phyloP scores from a whole-genome alignment of 768 basidiomycete genomes.

The Termitomyces sp. region DNA sequence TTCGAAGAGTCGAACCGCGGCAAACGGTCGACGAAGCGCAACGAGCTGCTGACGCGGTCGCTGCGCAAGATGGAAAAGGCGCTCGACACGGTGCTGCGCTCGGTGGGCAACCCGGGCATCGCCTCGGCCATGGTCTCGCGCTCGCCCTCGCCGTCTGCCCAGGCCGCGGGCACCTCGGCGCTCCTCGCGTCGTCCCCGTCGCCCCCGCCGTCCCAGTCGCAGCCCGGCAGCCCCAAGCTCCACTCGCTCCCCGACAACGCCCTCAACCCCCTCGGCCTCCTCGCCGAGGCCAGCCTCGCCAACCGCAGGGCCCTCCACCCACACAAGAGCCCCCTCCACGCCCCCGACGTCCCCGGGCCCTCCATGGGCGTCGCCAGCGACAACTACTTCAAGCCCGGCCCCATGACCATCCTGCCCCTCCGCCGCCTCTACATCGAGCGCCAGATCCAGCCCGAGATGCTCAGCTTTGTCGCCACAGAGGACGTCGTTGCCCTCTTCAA shows the following conservation, averaged over 20 bases:
- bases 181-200: slow-evolving; percentile 47
- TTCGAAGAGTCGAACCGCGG: slow-evolving; percentile 98
- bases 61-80: slow-evolving; percentile 89
- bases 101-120: slow-evolving; percentile 80
- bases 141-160: slow-evolving; percentile 69
- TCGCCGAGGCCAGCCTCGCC: slow-evolving; percentile 85
- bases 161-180: slow-evolving; percentile 50
- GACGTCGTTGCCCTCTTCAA: slow-evolving; percentile 90
- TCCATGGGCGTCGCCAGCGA: slow-evolving; percentile 79
- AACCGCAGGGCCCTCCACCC: slow-evolving; percentile 58
- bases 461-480: slow-evolving; percentile 80
- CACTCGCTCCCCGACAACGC: slow-evolving; percentile 90
- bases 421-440: slow-evolving; percentile 81
- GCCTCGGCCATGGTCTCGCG: slow-evolving; percentile 77
- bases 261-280: slow-evolving; percentile 85
- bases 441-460: slow-evolving; percentile 90
- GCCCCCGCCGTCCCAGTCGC: slow-evolving; percentile 29
- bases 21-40: slow-evolving; percentile 72
- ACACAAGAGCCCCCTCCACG: slow-evolving; percentile 32
- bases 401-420: slow-evolving; percentile 83
- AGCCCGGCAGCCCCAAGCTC: slow-evolving; percentile 68
- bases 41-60: slow-evolving; percentile 74
- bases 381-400: slow-evolving; percentile 93
- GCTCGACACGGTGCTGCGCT: slow-evolving; percentile 85
- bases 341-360: slow-evolving; percentile 29